Conservation (phyloP, 805 yeast species). For the Schizosaccharomyces cryophilus region DNA sequence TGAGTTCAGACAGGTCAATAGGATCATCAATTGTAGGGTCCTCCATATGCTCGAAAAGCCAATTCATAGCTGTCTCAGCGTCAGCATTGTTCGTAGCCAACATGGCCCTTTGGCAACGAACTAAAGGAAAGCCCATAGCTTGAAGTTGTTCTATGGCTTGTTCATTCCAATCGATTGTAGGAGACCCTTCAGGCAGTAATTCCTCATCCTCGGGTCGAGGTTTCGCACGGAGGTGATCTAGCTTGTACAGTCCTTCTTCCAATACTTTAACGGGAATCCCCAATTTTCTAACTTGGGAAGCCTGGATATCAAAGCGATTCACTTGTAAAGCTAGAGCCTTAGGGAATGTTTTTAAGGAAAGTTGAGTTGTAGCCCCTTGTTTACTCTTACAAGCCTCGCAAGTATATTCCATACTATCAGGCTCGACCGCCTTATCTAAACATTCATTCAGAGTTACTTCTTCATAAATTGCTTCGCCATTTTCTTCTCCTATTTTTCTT, state of each 20-base stretch:
- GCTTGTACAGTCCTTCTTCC: constrained; percentile 21
- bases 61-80: constrained; percentile 59
- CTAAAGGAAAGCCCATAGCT: constrained; percentile 73
- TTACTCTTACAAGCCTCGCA: constrained; percentile 28
- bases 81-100: constrained; percentile 42
- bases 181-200: constrained; percentile 19
- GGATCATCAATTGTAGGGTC: constrained; percentile 55
- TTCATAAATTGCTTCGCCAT: constrained; percentile 21
- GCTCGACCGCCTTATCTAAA: constrained; percentile 21
- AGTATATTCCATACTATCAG: constrained; percentile 35
- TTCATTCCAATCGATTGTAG: constrained; percentile 7
- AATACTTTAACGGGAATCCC: constrained; percentile 2
- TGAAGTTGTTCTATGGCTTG: constrained; percentile 31
- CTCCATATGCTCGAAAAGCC: constrained; percentile 77
- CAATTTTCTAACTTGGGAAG: constrained; percentile 75
- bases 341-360: constrained; percentile 41
- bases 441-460: constrained; percentile 26
- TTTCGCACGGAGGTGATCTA: constrained; percentile 20
- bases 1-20: constrained; percentile 14
- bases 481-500: constrained; percentile 7
- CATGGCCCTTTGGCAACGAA: constrained; percentile 41
- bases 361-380: constrained; percentile 18
- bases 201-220: constrained; percentile 22
- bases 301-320: constrained; percentile 56
- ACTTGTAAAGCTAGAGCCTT: constrained; percentile 45